phyloP scores from a whole-genome alignment of 139 green algal species.

The Dunaliella primolecta region DNA sequence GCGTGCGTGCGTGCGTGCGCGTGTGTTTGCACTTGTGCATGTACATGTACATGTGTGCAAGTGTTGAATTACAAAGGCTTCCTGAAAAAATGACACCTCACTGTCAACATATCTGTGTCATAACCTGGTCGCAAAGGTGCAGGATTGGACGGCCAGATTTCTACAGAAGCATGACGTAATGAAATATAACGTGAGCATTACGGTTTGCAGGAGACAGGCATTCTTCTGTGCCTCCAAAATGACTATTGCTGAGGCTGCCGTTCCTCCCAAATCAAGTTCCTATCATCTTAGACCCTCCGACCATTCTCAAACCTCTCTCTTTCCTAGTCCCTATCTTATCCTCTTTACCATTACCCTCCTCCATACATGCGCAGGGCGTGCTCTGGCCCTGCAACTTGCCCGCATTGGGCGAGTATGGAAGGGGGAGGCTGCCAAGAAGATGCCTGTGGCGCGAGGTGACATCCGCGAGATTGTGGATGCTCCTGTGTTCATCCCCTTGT shows the following conservation, averaged over 20 bases:
- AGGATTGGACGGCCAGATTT: too few relatives aligned
- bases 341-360: not conserved
- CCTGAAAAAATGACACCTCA: too few relatives aligned
- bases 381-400: conserved; percentile 59
- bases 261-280: too few relatives aligned
- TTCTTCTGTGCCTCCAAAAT: not conserved
- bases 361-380: conserved; percentile 47
- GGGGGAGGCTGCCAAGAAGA: conserved; percentile 45
- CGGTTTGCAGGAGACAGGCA: not conserved
- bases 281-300: too few relatives aligned
- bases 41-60: not conserved
- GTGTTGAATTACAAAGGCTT: too few relatives aligned
- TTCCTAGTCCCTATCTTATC: not conserved
- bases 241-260: too few relatives aligned
- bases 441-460: conserved; percentile 75
- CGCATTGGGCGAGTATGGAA: conserved; percentile 66
- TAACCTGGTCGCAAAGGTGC: too few relatives aligned
- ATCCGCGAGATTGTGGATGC: conserved; percentile 89
- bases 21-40: not conserved
- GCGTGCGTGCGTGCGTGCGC: not conserved
- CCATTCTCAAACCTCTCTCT: not conserved
- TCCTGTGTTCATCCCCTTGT: conserved; percentile 95
- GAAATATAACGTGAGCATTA: too few relatives aligned
- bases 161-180: too few relatives aligned
- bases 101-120: too few relatives aligned